phyloP scores from a whole-genome alignment of 2,329 filamentous ascomycete genomes.

The Coniochaeta prunicola region DNA sequence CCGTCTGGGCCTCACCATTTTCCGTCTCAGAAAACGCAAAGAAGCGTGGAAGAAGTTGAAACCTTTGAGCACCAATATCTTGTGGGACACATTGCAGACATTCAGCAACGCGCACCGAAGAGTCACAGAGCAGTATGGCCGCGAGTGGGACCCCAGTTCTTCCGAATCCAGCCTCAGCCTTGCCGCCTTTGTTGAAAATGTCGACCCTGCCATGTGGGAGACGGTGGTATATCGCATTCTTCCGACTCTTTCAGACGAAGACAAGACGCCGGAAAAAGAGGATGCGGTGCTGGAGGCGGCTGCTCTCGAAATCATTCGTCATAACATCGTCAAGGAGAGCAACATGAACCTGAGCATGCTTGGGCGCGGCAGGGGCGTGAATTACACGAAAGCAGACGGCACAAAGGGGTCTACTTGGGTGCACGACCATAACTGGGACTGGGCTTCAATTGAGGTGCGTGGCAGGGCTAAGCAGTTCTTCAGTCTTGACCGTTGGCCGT shows the following conservation, averaged over 20 bases:
- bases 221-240: no score
- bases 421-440: constrained; percentile 26
- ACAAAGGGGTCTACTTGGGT: constrained; percentile 4
- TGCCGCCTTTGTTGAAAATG: constrained; percentile 22
- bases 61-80: background rate
- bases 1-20: constrained; percentile 29
- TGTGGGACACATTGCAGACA: background rate
- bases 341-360: constrained; percentile 33
- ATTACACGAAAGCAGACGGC: constrained; percentile 15
- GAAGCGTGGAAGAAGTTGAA: background rate
- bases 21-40: background rate
- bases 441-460: constrained; percentile 18
- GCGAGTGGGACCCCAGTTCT: background rate
- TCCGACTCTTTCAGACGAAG: background rate
- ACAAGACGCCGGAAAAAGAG: background rate
- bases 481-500: constrained; percentile 40
- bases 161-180: constrained; percentile 6
- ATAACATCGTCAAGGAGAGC: constrained; percentile 34
- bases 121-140: background rate
- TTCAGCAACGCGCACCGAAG: background rate
- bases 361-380: constrained; percentile 25
- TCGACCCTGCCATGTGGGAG: constrained; percentile 17
- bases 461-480: constrained; percentile 28
- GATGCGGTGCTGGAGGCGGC: background rate
- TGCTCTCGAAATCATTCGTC: constrained; percentile 23